These are phyloP conservation scores for Pichia sp. DNA, from an alignment of 1,139 yeast species.

Conservation along the genomic window DNA sequence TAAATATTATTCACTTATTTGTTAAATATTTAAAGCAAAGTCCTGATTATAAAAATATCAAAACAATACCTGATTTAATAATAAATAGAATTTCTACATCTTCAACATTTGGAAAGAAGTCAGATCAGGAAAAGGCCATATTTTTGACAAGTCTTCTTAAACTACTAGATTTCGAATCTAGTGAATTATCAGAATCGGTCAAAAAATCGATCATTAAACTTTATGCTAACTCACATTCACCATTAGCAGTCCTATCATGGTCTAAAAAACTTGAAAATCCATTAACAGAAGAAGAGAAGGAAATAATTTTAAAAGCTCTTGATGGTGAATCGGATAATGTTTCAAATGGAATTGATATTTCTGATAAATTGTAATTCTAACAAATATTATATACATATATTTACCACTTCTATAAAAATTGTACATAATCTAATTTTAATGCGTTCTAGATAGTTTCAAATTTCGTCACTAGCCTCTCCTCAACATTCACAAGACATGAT, in stretches of 20 bases:
- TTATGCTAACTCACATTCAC: constrained; percentile 21
- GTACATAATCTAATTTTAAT: background rate
- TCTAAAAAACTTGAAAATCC: constrained; percentile 7
- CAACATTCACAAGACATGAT: constrained; percentile 53
- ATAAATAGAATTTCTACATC: constrained; percentile 6
- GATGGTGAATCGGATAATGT: constrained; percentile 1
- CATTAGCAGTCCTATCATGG: constrained; percentile 23
- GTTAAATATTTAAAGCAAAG: constrained; percentile 19
- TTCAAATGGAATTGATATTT: constrained; percentile 6
- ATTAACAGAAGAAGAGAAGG: constrained; percentile 11
- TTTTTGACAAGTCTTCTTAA: constrained; percentile 11
- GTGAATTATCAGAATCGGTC: constrained; percentile 10
- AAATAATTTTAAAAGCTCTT: background rate
- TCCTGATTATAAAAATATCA: constrained; percentile 8
- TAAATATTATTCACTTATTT: constrained; percentile 18
- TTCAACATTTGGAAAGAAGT: background rate
- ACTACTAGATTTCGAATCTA: constrained; percentile 1
- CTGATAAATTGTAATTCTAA: constrained; percentile 5
- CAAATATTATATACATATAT: background rate
- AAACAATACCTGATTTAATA: constrained; percentile 4
- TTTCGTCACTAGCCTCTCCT: constrained; percentile 38
- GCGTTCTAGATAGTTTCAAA: constrained; percentile 3
- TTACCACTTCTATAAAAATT: background rate
- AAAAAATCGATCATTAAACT: constrained; percentile 10
- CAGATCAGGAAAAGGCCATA: constrained; percentile 7